Evolutionary conservation across 2,329 filamentous ascomycete species (phyloP), one percentile per base, ranked within the genome.

Genomic region (Fusarium secorum): DNA sequence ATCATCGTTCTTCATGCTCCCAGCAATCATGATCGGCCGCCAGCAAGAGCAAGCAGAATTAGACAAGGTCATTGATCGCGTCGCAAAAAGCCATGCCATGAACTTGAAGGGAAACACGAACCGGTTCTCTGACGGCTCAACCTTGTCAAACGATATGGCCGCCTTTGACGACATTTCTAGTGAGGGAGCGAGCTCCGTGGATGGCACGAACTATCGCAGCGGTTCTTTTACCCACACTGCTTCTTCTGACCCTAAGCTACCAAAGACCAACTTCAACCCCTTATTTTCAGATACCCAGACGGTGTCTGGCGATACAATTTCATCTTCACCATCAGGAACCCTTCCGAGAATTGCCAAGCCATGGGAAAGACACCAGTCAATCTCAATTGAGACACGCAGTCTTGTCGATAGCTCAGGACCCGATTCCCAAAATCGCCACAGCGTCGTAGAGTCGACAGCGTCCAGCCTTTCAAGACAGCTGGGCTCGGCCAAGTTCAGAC

Each of bases 1-100:
- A 1, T 97, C 94, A 2, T 97, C 94, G 8, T 96, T 97, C 77
- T 98, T 98, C 81, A 92, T 94, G 72, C 86, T 98, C 24, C 95
- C 95, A 1, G 88, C 89, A 1, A 85, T 86, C 63, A 94, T 97
- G 85, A 92, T 97, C 71, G 95, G 95, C 7, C 89, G 95, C 38
- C 85, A 91, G 33, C 85, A 88, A 67, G 93, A 97, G 78, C 89
- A 89, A 44, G 85, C 90, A 49, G 87, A 88, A 39, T 88, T 98
- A 13, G 81, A 94, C 41, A 87, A 85, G 71, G 87, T 96, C 38
- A 93, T 98, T 53, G 91, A 97, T 70, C 90, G 89, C 49, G 91
- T 94, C 52, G 88, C 92, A 24, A 89, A 85, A 76, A 90, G 86
- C 36, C 92, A 95, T 63, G 77, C 83, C 13, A 76, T 85, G 46